phyloP scores from a whole-genome alignment of 805 yeast species.

The Kuraishia cidri region DNA sequence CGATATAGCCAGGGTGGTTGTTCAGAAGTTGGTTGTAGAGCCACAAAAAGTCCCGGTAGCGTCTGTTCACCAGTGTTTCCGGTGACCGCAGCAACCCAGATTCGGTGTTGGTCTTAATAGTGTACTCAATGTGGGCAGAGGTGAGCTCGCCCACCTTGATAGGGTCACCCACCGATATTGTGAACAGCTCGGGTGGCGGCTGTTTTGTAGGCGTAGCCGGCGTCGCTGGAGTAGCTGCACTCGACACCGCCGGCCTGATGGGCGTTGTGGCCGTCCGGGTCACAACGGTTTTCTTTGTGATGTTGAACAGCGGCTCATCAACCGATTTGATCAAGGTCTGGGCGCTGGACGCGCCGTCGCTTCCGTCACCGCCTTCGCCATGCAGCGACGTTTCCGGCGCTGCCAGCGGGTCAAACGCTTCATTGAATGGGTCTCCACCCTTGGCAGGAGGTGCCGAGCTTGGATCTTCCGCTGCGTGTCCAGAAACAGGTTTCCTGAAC shows the following conservation, averaged over 20 bases:
- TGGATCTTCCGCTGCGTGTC: no score
- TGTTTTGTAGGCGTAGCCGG: conserved; percentile 2
- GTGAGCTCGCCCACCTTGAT: conserved; percentile 87
- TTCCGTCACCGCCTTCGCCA: no score
- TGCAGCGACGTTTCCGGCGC: no score
- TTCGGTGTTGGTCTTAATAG: conserved; percentile 55
- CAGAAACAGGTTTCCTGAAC: no score
- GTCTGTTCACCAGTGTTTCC: conserved; percentile 59
- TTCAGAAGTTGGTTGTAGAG: conserved; percentile 78
- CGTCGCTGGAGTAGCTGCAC: conserved; percentile 4
- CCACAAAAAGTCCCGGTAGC: conserved; percentile 94
- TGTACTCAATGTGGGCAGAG: conserved; percentile 80
- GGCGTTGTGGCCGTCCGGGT: conserved; percentile 6
- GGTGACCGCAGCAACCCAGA: conserved; percentile 23
- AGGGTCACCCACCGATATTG: conserved; percentile 82
- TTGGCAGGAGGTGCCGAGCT: no score
- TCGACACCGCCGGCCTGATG: conserved; percentile 12
- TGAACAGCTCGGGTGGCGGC: conserved; percentile 27
- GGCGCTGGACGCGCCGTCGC: no score
- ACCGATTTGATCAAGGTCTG: no score
- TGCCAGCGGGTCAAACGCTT: no score
- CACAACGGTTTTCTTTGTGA: conserved; percentile 17
- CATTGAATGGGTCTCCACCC: no score
- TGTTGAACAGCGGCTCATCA: conserved; percentile 46
- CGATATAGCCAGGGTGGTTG: conserved; percentile 82